phyloP scores from a whole-genome alignment of 805 yeast genomes.

The Schizosaccharomyces lindneri region DNA sequence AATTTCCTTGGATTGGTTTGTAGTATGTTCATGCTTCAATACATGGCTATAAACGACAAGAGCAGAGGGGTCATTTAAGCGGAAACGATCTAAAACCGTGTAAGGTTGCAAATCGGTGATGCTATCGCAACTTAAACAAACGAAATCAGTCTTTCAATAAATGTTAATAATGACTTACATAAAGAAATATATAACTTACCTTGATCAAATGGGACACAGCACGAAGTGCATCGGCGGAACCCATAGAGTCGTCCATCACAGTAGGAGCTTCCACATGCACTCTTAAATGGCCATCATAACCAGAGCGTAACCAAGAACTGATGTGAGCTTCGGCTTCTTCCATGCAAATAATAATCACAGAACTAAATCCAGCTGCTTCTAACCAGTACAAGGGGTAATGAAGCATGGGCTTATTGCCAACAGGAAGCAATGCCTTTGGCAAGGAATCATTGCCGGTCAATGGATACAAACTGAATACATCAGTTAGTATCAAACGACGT shows the following conservation, averaged over 20 bases:
- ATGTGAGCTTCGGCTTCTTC: constrained; percentile 26
- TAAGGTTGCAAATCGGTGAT: constrained; percentile 82
- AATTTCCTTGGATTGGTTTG: background rate
- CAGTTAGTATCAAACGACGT: background rate
- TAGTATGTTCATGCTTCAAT: background rate
- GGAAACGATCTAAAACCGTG: constrained; percentile 56
- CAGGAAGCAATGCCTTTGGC: constrained; percentile 68
- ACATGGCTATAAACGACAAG: background rate
- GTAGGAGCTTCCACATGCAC: constrained; percentile 21
- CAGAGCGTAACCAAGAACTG: constrained; percentile 10
- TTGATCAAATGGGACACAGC: constrained; percentile 17
- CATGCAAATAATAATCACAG: constrained; percentile 23
- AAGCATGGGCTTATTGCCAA: constrained; percentile 75
- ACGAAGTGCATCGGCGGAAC: constrained; percentile 40
- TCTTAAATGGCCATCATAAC: constrained; percentile 20
- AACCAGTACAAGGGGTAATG: constrained; percentile 84
- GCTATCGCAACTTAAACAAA: constrained; percentile 83
- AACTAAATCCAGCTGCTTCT: constrained; percentile 23
- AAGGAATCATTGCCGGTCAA: constrained; percentile 7
- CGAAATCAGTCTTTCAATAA: constrained; percentile 24
- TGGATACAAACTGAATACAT: background rate
- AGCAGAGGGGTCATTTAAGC: constrained; percentile 22
- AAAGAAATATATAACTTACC: constrained; percentile 3
- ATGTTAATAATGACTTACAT: background rate
- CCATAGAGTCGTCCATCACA: constrained; percentile 20